Percentiles rank a stretch among this genome's conserved stretches.
Conservation (phyloP, 2,329 filamentous ascomycete species). For the Periconia digitata region DNA sequence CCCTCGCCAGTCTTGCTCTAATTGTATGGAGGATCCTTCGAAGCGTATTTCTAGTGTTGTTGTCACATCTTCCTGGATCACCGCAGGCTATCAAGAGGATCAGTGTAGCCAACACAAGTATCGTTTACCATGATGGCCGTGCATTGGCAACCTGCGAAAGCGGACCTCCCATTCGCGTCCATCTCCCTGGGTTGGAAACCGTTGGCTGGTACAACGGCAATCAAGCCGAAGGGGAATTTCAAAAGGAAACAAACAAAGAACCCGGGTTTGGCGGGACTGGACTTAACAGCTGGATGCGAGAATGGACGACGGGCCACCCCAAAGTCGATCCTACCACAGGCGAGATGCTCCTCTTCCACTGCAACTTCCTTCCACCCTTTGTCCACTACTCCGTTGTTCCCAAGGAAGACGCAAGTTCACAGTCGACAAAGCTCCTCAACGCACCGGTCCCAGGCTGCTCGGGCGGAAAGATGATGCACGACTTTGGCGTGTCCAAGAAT, state of each 20-base stretch:
- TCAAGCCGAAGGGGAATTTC: conserved; percentile 54
- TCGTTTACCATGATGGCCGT: conserved; percentile 68
- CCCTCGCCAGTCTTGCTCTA: conserved; percentile 54
- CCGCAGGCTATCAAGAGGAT: conserved; percentile 64
- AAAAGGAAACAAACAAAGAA: conserved; percentile 14
- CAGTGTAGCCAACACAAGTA: conserved; percentile 68
- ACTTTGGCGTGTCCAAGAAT: conserved; percentile 66
- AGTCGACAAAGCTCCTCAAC: conserved; percentile 48
- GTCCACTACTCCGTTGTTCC: conserved; percentile 67
- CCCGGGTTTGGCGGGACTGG: conserved; percentile 57
- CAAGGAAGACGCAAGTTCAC: conserved; percentile 12
- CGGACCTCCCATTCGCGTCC: conserved; percentile 67
- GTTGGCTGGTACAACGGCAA: conserved; percentile 70
- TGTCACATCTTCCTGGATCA: conserved; percentile 61
- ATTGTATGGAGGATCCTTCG: conserved; percentile 58
- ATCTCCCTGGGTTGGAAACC: conserved; percentile 65
- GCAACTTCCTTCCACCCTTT: conserved; percentile 65
- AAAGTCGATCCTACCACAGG: conserved; percentile 65
- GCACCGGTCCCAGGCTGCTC: conserved; percentile 61
- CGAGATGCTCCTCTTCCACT: conserved; percentile 69
- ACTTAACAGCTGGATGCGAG: conserved; percentile 62
- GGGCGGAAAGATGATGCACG: conserved; percentile 73
- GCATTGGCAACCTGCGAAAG: conserved; percentile 72
- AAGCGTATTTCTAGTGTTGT: conserved; percentile 59
- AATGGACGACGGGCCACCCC: conserved; percentile 72